Evolutionary conservation across 345 rosid genomes (phyloP), one percentile per base, ranked within the genome.

Genomic region (Citrus cavaleriei): DNA sequence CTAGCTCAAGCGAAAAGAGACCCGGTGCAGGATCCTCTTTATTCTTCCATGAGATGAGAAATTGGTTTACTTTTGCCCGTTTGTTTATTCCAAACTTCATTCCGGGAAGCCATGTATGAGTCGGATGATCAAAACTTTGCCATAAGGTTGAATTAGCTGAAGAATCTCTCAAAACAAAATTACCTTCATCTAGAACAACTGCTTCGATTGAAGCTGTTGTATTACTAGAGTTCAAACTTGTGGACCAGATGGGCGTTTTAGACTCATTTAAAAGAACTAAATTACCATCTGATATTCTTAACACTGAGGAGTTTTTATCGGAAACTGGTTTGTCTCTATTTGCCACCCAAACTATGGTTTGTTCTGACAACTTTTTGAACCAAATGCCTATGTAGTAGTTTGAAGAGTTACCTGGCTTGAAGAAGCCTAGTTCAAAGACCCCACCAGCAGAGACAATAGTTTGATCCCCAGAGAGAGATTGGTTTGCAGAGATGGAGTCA

Each of bases 101-200:
- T 13, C 97, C 94, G 3, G 97, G 95, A 3, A 92, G 94, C 94
- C 97, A 93, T 40, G 97, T 92, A 81, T 89, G 2, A 2, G 86
- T 78, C 0, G 91, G 98, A 59, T 87, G 81, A 66, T 95, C 97
- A 64, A 91, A 88, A 80, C 97, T 91, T 87, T 92, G 90, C 98
- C 98, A 95, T 14, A 90, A 78, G 0, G 70, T 34, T 7, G 89
- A 71, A 79, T 71, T 64, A 34, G 18, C 64, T 2, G 83, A 67
- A 28, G 76, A 81, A 30, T 77, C 80, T 80, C 81, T 83, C 70
- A 87, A 24, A 34, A 83, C 86, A 73, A 89, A 77, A 73, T 89
- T 87, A 21, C 92, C 92, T 49, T 74, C 25, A 61, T 87, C 89
- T 40, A 10, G 65, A 8, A 89, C 90, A 4, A 83, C 84, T 9